phyloP scores from a whole-genome alignment of 352 stramenopile genomes.

The Phytopythium aichiense region DNA sequence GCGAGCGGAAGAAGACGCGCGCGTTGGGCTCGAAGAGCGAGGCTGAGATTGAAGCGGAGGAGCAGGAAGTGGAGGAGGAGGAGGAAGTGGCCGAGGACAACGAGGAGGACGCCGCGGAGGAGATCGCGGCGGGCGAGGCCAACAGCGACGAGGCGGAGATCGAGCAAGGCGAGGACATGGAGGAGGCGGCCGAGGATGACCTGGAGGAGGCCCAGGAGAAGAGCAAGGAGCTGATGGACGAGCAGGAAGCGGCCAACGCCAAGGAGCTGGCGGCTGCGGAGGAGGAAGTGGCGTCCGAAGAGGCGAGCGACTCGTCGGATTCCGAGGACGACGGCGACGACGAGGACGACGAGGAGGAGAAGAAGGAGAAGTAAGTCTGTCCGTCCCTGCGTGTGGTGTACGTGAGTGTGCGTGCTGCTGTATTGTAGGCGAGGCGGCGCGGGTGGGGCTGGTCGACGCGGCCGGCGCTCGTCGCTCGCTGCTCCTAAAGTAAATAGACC shows the following conservation, averaged over 20 bases:
- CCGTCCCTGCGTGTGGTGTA: background rate
- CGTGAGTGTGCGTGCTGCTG: constrained; percentile 1
- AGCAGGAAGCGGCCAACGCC: constrained; percentile 1
- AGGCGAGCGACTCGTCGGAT: background rate
- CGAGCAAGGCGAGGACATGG: constrained; percentile 5
- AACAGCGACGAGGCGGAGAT: constrained; percentile 5
- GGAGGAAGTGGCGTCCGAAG: background rate
- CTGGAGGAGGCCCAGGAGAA: constrained; percentile 3
- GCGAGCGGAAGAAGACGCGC: background rate
- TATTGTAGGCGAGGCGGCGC: constrained; percentile 5
- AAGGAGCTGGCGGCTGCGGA: constrained; percentile 1
- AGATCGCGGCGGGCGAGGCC: constrained; percentile 6
- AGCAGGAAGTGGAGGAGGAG: constrained; percentile 5
- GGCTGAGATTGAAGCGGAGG: constrained; percentile 1
- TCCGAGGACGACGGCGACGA: background rate
- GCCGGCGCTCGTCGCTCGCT: background rate
- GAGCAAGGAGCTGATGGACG: constrained; percentile 5
- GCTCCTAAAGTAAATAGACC: constrained; percentile 8
- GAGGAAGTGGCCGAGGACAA: constrained; percentile 7
- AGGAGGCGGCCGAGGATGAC: constrained; percentile 3
- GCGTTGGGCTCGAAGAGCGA: constrained; percentile 2
- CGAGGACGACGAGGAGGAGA: constrained; percentile 1
- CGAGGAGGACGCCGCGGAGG: constrained; percentile 2
- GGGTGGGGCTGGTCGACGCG: background rate
- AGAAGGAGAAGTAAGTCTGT: background rate